Evolutionary conservation across 805 yeast genomes (phyloP), one percentile per base, ranked within the genome.

Genomic region (Saturnispora galanensis): DNA sequence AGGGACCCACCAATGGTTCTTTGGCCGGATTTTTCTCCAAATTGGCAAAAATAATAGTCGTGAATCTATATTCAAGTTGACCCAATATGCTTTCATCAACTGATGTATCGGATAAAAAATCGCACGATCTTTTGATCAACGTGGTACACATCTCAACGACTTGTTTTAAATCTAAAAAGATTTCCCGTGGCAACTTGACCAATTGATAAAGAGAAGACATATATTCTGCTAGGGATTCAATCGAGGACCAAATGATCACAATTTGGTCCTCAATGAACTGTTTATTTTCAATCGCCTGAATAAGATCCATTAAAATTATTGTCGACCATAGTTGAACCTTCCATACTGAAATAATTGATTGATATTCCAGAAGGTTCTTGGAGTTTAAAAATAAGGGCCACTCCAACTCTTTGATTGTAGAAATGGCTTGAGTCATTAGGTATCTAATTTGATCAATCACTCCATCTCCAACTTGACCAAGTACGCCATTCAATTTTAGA

Each of bases 51-150:
- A 79, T 55, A 1, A 70, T 51, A 30, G 57, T 58, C 7, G 68
- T 52, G 7, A 72, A 59, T 18, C 77, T 56, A 52, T 76, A 82
- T 48, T 81, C 85, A 28, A 84, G 52, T 49, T 72, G 35, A 15
- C 39, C 40, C 9, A 42, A 15, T 17, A 11, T 31, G 15, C 31
- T 36, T 30, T 42, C 45, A 17, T 35, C 39, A 8, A 42, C 28
- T n/a, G 29, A 3, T 11, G 31, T 17, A 12, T 42, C 33, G 6
- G 5, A 8, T 6, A 42, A 12, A 8, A 42, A 10, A 7, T 10
- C 8, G 13, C 35, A 10, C 6, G 26, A 37, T 18, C 16, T 18
- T n/a, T 36, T 18, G n/a, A 36, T 10, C 37, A 42, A 35, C 13
- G 35, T 17, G 10, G 28, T 35, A 13, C 28, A 42, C 8, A 31